phyloP scores from a whole-genome alignment of 768 basidiomycete species.

The Tulasnella sp. region DNA sequence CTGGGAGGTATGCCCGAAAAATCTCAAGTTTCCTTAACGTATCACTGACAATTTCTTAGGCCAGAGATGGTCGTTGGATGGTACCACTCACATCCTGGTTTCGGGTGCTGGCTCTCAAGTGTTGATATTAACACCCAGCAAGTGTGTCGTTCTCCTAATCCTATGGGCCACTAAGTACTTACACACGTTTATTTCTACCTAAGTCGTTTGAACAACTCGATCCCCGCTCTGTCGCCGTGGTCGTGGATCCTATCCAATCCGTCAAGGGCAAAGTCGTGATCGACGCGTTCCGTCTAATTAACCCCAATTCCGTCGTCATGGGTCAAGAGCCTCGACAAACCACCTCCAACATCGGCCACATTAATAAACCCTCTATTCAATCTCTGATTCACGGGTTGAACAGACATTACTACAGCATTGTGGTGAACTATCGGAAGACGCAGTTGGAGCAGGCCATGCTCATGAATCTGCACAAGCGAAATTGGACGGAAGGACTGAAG shows the following conservation, averaged over 20 bases:
- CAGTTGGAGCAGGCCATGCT: slow-evolving; percentile 98
- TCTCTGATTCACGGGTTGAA: slow-evolving; percentile 97
- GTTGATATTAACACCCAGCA: slow-evolving; percentile 99
- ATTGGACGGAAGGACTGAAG: slow-evolving; percentile 97
- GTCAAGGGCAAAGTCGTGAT: slow-evolving; percentile 99
- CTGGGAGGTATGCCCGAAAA: slow-evolving; percentile 66
- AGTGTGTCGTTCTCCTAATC: slow-evolving; percentile 45
- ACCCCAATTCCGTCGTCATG: slow-evolving; percentile 80
- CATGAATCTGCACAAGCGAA: slow-evolving; percentile 97
- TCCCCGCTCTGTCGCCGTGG: slow-evolving; percentile 90
- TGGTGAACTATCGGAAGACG: slow-evolving; percentile 96
- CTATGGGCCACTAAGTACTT: neutral
- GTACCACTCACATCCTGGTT: slow-evolving; percentile 99
- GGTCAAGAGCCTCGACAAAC: slow-evolving; percentile 96
- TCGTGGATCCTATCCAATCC: slow-evolving; percentile 97
- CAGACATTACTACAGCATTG: slow-evolving; percentile 96
- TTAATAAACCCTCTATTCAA: slow-evolving; percentile 99
- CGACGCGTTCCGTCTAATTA: slow-evolving; percentile 97
- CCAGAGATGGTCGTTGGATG: slow-evolving; percentile 99
- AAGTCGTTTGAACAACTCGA: slow-evolving; percentile 97
- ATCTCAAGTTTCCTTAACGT: neutral
- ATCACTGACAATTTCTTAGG: slow-evolving; percentile 40
- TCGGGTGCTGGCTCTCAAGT: slow-evolving; percentile 98
- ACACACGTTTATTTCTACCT: slow-evolving; percentile 2
- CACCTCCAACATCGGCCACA: slow-evolving; percentile 96